Percentiles rank a stretch among this genome's conserved stretches.
phyloP scores from a whole-genome alignment of 225 moss, liverwort and hornwort species.

The Polytrichum formosum region DNA sequence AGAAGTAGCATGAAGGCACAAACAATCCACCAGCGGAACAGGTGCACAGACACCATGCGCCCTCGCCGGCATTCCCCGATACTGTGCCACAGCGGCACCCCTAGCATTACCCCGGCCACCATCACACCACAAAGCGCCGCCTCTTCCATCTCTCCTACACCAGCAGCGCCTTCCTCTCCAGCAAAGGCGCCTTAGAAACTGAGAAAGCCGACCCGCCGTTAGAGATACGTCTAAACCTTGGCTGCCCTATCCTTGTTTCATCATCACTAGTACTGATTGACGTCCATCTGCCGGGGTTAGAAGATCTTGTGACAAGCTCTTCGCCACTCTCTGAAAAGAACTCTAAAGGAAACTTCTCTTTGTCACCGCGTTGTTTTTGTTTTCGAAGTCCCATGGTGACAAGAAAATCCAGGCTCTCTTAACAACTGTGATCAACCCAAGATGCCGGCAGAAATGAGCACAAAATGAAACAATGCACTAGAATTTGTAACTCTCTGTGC shows the following conservation, averaged over 20 bases:
- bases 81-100: conserved; percentile 56
- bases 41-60: conserved; percentile 38
- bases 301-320: too few species aligned
- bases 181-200: background rate
- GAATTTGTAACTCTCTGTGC: too few species aligned
- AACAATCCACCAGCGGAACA: conserved; percentile 57
- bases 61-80: conserved; percentile 53
- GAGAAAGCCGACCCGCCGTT: background rate
- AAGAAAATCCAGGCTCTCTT: too few species aligned
- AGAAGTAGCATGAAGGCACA: conserved; percentile 41
- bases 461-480: too few species aligned
- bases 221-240: background rate
- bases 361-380: too few species aligned
- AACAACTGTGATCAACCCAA: too few species aligned
- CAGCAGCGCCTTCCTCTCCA: background rate
- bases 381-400: too few species aligned
- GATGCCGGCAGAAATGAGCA: too few species aligned
- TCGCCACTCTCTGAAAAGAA: too few species aligned
- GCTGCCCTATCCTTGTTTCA: background rate
- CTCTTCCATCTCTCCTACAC: conserved; percentile 19
- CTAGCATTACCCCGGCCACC: conserved; percentile 51
- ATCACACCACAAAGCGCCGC: conserved; percentile 37
- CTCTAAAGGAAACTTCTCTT: too few species aligned
- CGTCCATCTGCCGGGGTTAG: background rate
- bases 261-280: background rate